Evolutionary conservation across 768 basidiomycete species (phyloP), one percentile per base, ranked within the genome.

Genomic region (Infundibulicybe gibba): DNA sequence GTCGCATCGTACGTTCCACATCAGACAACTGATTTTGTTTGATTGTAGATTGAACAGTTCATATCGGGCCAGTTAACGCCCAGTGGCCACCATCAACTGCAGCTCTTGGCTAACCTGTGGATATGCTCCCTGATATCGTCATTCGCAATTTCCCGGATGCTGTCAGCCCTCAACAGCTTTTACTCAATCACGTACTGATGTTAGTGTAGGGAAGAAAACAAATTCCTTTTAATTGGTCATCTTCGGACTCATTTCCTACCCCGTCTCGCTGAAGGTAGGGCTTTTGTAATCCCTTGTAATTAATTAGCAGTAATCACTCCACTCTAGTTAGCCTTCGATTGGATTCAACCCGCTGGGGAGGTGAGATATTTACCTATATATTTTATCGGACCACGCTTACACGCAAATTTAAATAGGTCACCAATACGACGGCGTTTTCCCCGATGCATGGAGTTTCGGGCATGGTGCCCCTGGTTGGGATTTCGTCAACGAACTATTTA

Each of bases 211-310:
- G 43, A 45, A 10, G 52, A 65, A 54, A 45, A 51, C 17, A 47
- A 50, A 39, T 46, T 61, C 46, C 13, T 40, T 41, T 41, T 70
- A 32, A 54, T 47, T 9, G 68, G 61, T 1, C 60, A 63, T 37
- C 55, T 75, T 2, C 65, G 70, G 39, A 58, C 61, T 3, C 55
- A 70, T 47, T 72, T 72, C 45, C 50, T 71, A 13, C 76, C 75
- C 0, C 57, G 56, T 32, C 49, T 76, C 4, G 69, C 65, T 14
- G 49, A 54, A 56, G 70, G 75, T 72, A 43, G 41, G 37, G 3
- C 34, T 16, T 5, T 25, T 15, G 4, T 15, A 17, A n/a, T 14
- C 1, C 13, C 37, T 9, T 25, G 2, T 47, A 9, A 19, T 49
- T 4, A 11, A 6, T 25, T 14, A 25, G 32, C 37, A 45, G 31